These are phyloP conservation scores for Capsicum rhomboideum DNA, from an alignment of 257 asterid genomes.

Conservation along the genomic window DNA sequence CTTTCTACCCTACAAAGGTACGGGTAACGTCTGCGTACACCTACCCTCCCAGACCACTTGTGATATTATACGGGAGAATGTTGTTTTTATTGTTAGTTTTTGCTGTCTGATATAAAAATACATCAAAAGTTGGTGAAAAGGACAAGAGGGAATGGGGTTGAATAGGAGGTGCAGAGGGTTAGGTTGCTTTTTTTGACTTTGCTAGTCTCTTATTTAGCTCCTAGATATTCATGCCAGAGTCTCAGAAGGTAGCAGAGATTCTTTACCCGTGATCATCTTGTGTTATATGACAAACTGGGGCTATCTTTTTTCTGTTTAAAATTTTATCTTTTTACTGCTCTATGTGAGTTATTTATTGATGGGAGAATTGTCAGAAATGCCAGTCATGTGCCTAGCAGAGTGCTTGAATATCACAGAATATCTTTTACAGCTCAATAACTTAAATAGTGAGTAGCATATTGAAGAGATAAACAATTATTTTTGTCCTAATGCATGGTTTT, in stretches of 20 bases:
- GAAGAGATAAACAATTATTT: neutral
- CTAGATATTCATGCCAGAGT: constrained; percentile 1
- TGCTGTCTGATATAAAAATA: neutral
- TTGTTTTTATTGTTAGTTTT: neutral
- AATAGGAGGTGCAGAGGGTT: neutral
- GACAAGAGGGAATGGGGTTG: neutral
- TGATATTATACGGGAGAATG: too few species aligned
- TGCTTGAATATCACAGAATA: neutral
- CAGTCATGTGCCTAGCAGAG: neutral
- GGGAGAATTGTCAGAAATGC: constrained; percentile 1
- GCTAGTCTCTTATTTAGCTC: neutral
- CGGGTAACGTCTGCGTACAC: neutral
- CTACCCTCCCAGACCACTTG: neutral
- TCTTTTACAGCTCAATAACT: neutral
- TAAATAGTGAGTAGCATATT: neutral
- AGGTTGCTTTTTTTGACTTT: neutral
- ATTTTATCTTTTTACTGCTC: neutral
- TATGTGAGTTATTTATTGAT: neutral
- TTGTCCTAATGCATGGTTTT: neutral
- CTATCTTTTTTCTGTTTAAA: neutral
- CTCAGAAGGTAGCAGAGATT: constrained; percentile 11
- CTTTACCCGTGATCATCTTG: constrained; percentile 9
- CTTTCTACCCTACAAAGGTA: neutral
- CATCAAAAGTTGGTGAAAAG: neutral
- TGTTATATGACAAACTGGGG: neutral